phyloP scores from a whole-genome alignment of 1,284 basidiomycete species.

The Ustilago shanxiensis region DNA sequence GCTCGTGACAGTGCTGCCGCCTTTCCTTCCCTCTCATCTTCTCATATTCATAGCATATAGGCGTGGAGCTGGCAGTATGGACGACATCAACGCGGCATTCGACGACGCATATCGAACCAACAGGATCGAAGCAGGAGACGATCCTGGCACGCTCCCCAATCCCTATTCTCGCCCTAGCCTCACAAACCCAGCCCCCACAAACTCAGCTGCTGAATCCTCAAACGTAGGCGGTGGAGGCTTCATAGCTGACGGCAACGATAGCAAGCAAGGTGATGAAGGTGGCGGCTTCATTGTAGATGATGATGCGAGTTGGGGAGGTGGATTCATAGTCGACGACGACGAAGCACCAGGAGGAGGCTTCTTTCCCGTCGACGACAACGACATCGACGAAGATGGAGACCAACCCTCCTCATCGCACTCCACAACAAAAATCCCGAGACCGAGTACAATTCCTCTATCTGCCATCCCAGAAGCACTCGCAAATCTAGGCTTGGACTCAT shows the following conservation, averaged over 20 bases:
- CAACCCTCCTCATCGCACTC: slow-evolving; percentile 6
- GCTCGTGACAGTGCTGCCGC: background rate
- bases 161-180: slow-evolving; percentile 36
- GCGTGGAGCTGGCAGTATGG: slow-evolving; percentile 8
- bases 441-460: slow-evolving; percentile 46
- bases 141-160: slow-evolving; percentile 43
- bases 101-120: slow-evolving; percentile 52
- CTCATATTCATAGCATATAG: background rate
- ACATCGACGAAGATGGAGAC: background rate
- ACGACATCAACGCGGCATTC: slow-evolving; percentile 48
- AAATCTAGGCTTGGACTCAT: slow-evolving; percentile 43
- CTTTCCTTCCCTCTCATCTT: background rate
- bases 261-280: slow-evolving; percentile 13
- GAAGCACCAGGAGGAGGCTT: background rate
- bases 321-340: background rate
- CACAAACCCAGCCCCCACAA: background rate
- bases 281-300: slow-evolving; percentile 30
- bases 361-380: background rate
- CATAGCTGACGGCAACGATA: slow-evolving; percentile 23
- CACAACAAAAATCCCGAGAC: background rate
- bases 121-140: slow-evolving; percentile 48
- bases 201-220: background rate
- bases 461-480: slow-evolving; percentile 53
- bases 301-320: background rate
- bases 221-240: slow-evolving; percentile 35